These are phyloP conservation scores for Nicotiana obtusifolia DNA, from an alignment of 257 asterid genomes.

Conservation along the genomic window DNA sequence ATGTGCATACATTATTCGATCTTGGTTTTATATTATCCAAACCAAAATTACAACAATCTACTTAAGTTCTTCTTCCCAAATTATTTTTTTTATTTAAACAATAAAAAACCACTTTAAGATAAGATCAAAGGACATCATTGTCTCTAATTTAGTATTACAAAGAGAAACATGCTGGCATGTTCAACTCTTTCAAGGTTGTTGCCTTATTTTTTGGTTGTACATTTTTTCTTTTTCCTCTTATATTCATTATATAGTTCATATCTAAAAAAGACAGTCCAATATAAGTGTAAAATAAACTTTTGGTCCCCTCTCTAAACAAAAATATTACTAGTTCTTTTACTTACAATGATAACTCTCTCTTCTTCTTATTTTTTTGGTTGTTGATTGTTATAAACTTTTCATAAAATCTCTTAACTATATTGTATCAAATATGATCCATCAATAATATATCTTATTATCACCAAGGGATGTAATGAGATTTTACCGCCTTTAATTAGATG, in stretches of 20 bases:
- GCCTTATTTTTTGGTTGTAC: neutral
- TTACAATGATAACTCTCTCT: neutral
- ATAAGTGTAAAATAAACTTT: neutral
- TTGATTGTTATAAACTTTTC: neutral
- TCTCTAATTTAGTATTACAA: neutral
- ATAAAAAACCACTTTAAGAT: neutral
- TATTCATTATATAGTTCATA: neutral
- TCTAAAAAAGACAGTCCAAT: too few species aligned
- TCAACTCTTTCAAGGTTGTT: conserved; percentile 5
- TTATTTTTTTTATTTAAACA: neutral
- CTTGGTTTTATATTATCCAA: neutral
- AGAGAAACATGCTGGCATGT: conserved; percentile 19
- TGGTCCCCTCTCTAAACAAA: neutral
- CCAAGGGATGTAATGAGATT: too few species aligned
- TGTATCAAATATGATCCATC: neutral
- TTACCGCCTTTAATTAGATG: too few species aligned
- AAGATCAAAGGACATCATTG: neutral
- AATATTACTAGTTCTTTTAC: neutral
- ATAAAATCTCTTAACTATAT: neutral
- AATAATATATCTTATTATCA: neutral
- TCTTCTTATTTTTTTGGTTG: neutral
- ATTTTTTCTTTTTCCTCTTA: neutral
- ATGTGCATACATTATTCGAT: neutral
- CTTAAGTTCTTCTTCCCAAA: neutral
- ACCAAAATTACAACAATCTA: neutral